Conservation (phyloP, 2,329 filamentous ascomycete genomes). For the Curvularia spicifera region DNA sequence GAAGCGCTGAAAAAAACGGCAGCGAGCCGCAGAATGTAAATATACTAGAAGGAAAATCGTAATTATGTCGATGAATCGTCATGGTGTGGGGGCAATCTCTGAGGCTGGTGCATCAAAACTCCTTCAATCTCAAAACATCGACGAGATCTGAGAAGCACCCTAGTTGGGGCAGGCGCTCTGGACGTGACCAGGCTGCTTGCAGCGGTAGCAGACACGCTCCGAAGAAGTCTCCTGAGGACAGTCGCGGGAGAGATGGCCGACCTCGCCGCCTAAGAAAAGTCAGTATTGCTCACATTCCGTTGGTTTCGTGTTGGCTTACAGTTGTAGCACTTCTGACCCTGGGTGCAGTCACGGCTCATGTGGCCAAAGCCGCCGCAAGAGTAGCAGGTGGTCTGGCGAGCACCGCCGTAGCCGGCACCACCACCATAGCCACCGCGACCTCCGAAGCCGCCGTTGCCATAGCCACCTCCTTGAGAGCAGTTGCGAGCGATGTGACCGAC, state of each 20-base stretch:
- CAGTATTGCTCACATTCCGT: slow-evolving; percentile 25
- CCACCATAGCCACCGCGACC: slow-evolving; percentile 52
- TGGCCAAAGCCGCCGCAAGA: slow-evolving; percentile 96
- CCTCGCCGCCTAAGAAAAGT: slow-evolving; percentile 68
- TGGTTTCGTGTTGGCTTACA: slow-evolving; percentile 60
- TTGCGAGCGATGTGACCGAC: slow-evolving; percentile 94
- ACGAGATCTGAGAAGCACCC: slow-evolving; percentile 37
- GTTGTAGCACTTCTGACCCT: slow-evolving; percentile 99
- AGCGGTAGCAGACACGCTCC: slow-evolving; percentile 99
- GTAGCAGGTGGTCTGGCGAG: slow-evolving; percentile 76
- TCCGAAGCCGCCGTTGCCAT: slow-evolving; percentile 54
- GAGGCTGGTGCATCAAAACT: slow-evolving; percentile 34
- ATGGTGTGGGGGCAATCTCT: slow-evolving; percentile 18
- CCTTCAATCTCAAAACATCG: slow-evolving; percentile 42
- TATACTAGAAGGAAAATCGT: slow-evolving; percentile 50
- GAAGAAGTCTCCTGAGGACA: slow-evolving; percentile 89
- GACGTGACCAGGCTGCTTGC: slow-evolving; percentile 84
- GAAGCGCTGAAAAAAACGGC: slow-evolving; percentile 48
- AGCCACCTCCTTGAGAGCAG: slow-evolving; percentile 70
- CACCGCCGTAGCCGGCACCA: slow-evolving; percentile 52
- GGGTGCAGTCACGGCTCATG: slow-evolving; percentile 97
- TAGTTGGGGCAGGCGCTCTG: slow-evolving; percentile 93
- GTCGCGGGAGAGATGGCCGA: slow-evolving; percentile 93
- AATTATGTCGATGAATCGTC: slow-evolving; percentile 43
- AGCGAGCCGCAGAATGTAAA: slow-evolving; percentile 49